phyloP scores from a whole-genome alignment of 2,329 filamentous ascomycete genomes.

The Fusarium foetens region DNA sequence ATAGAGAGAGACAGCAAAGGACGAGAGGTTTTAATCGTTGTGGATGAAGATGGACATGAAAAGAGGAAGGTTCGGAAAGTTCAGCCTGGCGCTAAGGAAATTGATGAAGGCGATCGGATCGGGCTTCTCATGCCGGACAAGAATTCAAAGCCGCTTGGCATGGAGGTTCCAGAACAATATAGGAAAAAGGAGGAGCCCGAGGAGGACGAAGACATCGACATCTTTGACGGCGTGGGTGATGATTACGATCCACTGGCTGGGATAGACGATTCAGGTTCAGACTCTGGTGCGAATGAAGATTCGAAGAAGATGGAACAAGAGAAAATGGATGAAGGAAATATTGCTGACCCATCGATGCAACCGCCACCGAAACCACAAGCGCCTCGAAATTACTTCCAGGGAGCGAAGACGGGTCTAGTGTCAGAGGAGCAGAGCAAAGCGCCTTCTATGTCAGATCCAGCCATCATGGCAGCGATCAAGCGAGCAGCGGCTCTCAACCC shows the following conservation, averaged over 20 bases:
- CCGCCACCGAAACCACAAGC: slow-evolving; percentile 57
- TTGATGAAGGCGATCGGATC: slow-evolving; percentile 50
- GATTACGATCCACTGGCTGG: slow-evolving; percentile 75
- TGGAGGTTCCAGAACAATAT: slow-evolving; percentile 72
- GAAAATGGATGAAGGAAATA: slow-evolving; percentile 35
- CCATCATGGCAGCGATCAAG: slow-evolving; percentile 84
- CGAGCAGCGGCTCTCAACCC: slow-evolving; percentile 77
- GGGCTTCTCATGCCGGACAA: slow-evolving; percentile 65
- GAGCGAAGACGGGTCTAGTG: slow-evolving; percentile 64
- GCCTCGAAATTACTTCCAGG: slow-evolving; percentile 71
- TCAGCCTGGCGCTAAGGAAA: slow-evolving; percentile 53
- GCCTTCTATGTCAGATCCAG: slow-evolving; percentile 75
- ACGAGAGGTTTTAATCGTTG: slow-evolving; percentile 71
- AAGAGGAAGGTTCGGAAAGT: slow-evolving; percentile 71
- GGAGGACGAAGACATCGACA: slow-evolving; percentile 67
- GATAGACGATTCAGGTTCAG: slow-evolving; percentile 60
- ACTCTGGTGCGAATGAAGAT: slow-evolving; percentile 55
- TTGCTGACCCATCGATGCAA: slow-evolving; percentile 52
- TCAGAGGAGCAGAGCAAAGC: slow-evolving; percentile 62
- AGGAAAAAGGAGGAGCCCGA: slow-evolving; percentile 58
- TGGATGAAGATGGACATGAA: slow-evolving; percentile 73
- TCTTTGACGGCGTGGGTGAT: slow-evolving; percentile 73
- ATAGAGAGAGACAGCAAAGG: slow-evolving; percentile 71
- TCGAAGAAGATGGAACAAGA: slow-evolving; percentile 38
- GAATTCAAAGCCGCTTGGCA: slow-evolving; percentile 67